phyloP scores from a whole-genome alignment of 352 stramenopile genomes.

The Pythium biforme region DNA sequence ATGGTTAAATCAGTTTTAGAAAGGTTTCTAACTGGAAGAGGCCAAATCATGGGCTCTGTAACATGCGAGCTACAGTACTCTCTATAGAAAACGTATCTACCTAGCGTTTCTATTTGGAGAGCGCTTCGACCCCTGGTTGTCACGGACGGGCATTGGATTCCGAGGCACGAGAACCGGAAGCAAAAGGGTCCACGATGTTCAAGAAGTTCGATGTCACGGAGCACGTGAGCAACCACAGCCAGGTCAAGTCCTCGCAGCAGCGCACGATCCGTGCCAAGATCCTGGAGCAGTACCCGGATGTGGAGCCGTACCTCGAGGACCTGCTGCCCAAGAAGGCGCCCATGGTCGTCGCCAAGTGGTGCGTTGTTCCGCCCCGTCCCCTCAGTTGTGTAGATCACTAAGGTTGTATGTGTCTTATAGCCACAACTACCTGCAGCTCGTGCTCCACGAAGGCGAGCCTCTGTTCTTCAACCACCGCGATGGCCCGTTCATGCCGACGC shows the following conservation, averaged over 20 bases:
- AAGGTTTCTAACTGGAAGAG: constrained; percentile 12
- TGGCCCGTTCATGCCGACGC: constrained; percentile 96
- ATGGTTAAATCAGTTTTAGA: constrained; percentile 24
- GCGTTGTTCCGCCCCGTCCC: constrained; percentile 12
- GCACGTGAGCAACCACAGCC: constrained; percentile 94
- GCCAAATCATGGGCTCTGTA: neutral
- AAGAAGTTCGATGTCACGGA: constrained; percentile 94
- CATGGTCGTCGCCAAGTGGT: constrained; percentile 92
- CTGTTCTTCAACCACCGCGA: constrained; percentile 97
- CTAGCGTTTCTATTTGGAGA: constrained; percentile 11
- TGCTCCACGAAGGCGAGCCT: constrained; percentile 88
- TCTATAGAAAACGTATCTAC: neutral
- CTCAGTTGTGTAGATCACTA: constrained; percentile 16
- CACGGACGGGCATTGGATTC: constrained; percentile 3
- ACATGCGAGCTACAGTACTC: constrained; percentile 7
- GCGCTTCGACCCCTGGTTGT: neutral
- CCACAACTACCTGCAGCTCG: constrained; percentile 87
- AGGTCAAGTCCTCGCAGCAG: constrained; percentile 97
- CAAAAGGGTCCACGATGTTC: constrained; percentile 73
- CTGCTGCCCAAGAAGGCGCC: constrained; percentile 95
- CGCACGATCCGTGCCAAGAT: constrained; percentile 94
- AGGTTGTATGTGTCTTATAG: constrained; percentile 15
- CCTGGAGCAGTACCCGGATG: constrained; percentile 90
- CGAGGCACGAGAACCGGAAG: neutral
- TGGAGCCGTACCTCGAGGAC: constrained; percentile 87